These are phyloP conservation scores for Aegilops umbellulata DNA, from an alignment of 176 grass and related monocot genomes.

Conservation along the genomic window DNA sequence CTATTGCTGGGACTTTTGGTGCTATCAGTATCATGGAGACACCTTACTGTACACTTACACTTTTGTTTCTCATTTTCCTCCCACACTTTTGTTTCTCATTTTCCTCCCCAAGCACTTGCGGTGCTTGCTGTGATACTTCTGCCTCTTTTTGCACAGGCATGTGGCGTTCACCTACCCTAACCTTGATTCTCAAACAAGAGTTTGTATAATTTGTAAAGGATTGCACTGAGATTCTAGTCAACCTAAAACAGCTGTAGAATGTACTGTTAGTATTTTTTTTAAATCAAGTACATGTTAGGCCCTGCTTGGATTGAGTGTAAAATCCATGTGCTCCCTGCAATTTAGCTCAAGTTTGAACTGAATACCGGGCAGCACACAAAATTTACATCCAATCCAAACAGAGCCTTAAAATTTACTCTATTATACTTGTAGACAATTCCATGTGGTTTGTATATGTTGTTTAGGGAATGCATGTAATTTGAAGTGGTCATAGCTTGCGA, in stretches of 20 bases:
- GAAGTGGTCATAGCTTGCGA: background rate
- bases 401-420: background rate
- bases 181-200: background rate
- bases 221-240: background rate
- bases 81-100: background rate
- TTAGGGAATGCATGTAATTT: conserved; percentile 1
- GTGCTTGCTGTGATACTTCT: background rate
- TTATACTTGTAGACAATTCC: background rate
- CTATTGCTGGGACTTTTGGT: background rate
- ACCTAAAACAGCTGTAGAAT: background rate
- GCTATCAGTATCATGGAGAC: background rate
- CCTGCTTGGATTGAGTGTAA: too few relatives aligned
- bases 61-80: background rate
- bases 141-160: background rate
- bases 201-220: background rate
- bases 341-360: too few relatives aligned
- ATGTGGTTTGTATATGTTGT: background rate
- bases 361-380: too few relatives aligned
- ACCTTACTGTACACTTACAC: background rate
- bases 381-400: too few relatives aligned
- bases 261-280: background rate
- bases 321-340: too few relatives aligned
- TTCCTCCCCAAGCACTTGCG: background rate
- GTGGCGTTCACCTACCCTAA: background rate
- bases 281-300: background rate